phyloP scores from a whole-genome alignment of 345 rosid genomes.

The Adansonia digitata region DNA sequence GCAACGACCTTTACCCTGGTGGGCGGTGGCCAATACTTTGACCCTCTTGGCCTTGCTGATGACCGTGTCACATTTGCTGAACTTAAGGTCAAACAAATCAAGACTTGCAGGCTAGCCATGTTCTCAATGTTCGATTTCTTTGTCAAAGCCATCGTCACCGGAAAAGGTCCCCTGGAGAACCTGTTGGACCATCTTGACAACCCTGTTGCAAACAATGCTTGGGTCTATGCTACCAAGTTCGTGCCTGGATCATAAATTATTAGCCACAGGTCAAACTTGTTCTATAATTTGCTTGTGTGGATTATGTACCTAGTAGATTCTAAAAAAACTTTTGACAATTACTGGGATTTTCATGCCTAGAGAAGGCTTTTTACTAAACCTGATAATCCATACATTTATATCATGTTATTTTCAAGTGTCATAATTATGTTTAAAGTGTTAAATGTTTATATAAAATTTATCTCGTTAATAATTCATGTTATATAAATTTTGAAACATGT shows the following conservation, averaged over 20 bases:
- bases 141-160: constrained; percentile 91
- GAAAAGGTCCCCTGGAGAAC: constrained; percentile 93
- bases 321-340: neutral
- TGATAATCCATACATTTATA: no score
- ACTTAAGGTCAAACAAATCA: constrained; percentile 95
- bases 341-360: no score
- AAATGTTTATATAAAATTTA: no score
- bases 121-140: constrained; percentile 98
- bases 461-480: no score
- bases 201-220: constrained; percentile 96
- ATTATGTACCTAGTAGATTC: constrained; percentile 6
- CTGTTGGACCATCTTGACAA: constrained; percentile 84
- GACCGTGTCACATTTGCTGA: constrained; percentile 82
- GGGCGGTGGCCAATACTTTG: constrained; percentile 86
- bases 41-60: constrained; percentile 86
- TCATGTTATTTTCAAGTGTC: no score
- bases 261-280: neutral
- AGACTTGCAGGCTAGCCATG: constrained; percentile 90
- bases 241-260: constrained; percentile 62
- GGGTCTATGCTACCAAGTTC: constrained; percentile 95
- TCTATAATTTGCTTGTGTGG: neutral
- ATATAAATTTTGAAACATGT: no score
- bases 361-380: no score
- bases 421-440: no score
- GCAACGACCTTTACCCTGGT: constrained; percentile 87